Conservation (phyloP, 192 early-diverging fungal species). For the Gryganskiella cystojenkinii region DNA sequence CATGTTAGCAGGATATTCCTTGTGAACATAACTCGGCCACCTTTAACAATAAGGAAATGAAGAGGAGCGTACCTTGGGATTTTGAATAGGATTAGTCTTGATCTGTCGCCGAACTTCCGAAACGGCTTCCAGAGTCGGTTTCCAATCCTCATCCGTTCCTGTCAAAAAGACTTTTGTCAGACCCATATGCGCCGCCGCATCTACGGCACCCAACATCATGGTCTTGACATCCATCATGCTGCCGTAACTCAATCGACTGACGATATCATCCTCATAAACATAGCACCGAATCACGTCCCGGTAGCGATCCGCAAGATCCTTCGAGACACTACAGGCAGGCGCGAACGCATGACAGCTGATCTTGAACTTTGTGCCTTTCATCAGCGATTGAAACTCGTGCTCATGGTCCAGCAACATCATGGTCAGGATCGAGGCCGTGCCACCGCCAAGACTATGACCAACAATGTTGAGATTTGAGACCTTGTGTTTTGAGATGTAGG, state of each 20-base stretch:
- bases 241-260: slow-evolving; percentile 66
- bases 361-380: slow-evolving; percentile 54
- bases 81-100: slow-evolving; percentile 31
- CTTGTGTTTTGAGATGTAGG: slow-evolving; percentile 63
- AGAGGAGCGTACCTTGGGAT: slow-evolving; percentile 51
- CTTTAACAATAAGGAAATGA: background rate
- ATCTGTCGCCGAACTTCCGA: slow-evolving; percentile 47
- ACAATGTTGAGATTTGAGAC: slow-evolving; percentile 70
- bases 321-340: slow-evolving; percentile 56
- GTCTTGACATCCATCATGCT: slow-evolving; percentile 67
- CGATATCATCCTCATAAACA: slow-evolving; percentile 66
- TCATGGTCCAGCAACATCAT: slow-evolving; percentile 76
- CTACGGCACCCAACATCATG: slow-evolving; percentile 58
- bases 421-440: slow-evolving; percentile 75
- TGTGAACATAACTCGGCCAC: background rate
- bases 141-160: slow-evolving; percentile 55
- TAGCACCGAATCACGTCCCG: slow-evolving; percentile 62
- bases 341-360: slow-evolving; percentile 63
- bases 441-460: slow-evolving; percentile 79
- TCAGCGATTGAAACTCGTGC: slow-evolving; percentile 56
- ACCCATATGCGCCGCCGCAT: slow-evolving; percentile 56
- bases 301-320: slow-evolving; percentile 61
- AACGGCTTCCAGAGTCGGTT: slow-evolving; percentile 52
- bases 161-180: slow-evolving; percentile 58
- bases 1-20: background rate